These are phyloP conservation scores for Priceomyces medius DNA, from an alignment of 805 yeast genomes.

Conservation along the genomic window DNA sequence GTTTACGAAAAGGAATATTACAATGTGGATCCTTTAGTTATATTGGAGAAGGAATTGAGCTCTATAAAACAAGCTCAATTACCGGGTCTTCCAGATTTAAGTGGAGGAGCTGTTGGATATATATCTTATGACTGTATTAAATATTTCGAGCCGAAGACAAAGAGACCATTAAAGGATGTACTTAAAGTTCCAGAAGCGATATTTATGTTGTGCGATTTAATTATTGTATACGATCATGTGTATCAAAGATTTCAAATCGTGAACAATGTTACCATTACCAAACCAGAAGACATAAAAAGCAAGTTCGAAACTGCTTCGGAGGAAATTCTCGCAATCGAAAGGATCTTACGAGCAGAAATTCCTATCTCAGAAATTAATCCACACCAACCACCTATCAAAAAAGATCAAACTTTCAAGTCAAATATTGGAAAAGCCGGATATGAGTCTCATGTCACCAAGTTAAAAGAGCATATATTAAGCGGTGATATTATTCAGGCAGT, in stretches of 20 bases:
- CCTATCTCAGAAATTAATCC: slow-evolving; percentile 58
- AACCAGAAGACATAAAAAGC: slow-evolving; percentile 28
- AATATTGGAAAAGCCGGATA: slow-evolving; percentile 95
- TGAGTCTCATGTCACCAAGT: slow-evolving; percentile 70
- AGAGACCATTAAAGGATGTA: slow-evolving; percentile 70
- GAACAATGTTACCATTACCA: slow-evolving; percentile 61
- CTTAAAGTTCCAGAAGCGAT: slow-evolving; percentile 87
- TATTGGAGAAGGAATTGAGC: slow-evolving; percentile 73
- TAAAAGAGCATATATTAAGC: slow-evolving; percentile 77
- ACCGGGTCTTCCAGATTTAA: slow-evolving; percentile 78
- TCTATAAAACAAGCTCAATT: slow-evolving; percentile 66
- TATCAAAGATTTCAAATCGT: slow-evolving; percentile 90
- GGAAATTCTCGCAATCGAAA: slow-evolving; percentile 58
- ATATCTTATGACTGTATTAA: slow-evolving; percentile 95
- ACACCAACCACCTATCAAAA: slow-evolving; percentile 67
- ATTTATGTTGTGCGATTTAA: slow-evolving; percentile 85
- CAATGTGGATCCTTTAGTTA: slow-evolving; percentile 75
- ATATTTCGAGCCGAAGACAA: slow-evolving; percentile 92
- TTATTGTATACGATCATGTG: slow-evolving; percentile 91
- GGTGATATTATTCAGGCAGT: slow-evolving; percentile 98
- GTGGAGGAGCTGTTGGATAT: slow-evolving; percentile 97
- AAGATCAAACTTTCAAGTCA: slow-evolving; percentile 71
- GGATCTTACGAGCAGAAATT: slow-evolving; percentile 43
- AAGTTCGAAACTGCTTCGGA: slow-evolving; percentile 54
- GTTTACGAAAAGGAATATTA: slow-evolving; percentile 23